Conservation (phyloP, 2,329 filamentous ascomycete genomes). For the Beauveria sp. region DNA sequence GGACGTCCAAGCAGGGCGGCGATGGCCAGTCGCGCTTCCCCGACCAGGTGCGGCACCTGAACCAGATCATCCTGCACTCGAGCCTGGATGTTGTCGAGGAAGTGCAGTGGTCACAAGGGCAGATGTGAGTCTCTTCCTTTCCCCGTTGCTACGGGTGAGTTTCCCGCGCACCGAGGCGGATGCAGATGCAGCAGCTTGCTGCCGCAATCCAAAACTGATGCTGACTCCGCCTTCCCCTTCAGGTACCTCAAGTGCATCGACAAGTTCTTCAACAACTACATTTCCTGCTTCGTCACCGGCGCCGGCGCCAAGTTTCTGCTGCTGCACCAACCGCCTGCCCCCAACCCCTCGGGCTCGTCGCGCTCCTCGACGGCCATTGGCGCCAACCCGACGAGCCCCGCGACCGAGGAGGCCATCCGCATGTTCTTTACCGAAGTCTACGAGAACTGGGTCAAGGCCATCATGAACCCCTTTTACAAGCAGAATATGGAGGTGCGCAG, state of each 20-base stretch:
- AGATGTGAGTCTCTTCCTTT: constrained; percentile 53
- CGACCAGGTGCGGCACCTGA: constrained; percentile 84
- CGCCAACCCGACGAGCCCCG: constrained; percentile 77
- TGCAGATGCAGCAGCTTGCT: neutral
- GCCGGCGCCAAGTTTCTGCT: constrained; percentile 92
- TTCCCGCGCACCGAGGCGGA: too few species aligned
- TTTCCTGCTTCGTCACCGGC: constrained; percentile 89
- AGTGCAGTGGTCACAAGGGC: constrained; percentile 82
- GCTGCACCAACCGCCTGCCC: constrained; percentile 67
- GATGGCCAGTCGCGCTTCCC: constrained; percentile 86
- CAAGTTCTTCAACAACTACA: constrained; percentile 92
- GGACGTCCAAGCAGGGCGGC: constrained; percentile 90
- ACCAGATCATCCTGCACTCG: constrained; percentile 95
- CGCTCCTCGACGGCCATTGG: constrained; percentile 63
- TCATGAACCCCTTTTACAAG: constrained; percentile 94
- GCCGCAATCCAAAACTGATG: neutral
- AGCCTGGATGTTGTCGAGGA: constrained; percentile 94
- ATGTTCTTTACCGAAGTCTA: constrained; percentile 95
- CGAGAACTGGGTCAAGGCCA: constrained; percentile 92
- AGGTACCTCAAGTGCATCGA: constrained; percentile 97
- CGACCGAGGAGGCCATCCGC: constrained; percentile 91
- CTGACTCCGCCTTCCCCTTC: neutral
- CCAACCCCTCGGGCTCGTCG: constrained; percentile 32
- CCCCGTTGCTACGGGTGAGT: neutral
- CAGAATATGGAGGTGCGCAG: constrained; percentile 80